Conservation (phyloP, 192 early-diverging fungal species). For the Obelidium mucronatum region DNA sequence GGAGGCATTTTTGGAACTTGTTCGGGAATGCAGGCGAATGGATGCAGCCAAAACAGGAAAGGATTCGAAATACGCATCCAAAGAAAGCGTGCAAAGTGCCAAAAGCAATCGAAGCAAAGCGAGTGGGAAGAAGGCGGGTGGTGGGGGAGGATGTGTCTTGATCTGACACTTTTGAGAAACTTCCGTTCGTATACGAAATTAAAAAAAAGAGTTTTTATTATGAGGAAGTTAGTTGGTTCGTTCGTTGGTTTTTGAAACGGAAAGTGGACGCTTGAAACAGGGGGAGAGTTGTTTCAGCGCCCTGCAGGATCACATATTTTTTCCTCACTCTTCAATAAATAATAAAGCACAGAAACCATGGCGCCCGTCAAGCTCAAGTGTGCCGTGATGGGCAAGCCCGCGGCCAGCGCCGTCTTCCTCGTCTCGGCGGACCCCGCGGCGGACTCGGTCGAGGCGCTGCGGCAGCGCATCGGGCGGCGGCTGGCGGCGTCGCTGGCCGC, state of each 20-base stretch:
- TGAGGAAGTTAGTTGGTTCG: too few relatives aligned
- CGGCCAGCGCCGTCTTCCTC: background rate
- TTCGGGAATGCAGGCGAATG: conserved; percentile 57
- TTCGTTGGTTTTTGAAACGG: too few relatives aligned
- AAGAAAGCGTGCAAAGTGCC: background rate
- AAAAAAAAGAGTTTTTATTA: background rate
- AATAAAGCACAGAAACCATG: background rate
- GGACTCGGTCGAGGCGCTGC: background rate
- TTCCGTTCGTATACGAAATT: background rate
- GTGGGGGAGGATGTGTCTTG: conserved; percentile 10
- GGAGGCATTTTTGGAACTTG: conserved; percentile 61
- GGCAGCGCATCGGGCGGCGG: background rate
- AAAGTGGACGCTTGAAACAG: too few relatives aligned
- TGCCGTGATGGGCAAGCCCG: background rate
- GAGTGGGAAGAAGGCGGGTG: background rate
- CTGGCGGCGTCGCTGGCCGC: background rate
- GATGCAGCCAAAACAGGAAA: background rate
- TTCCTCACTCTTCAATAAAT: background rate
- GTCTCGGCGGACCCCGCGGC: background rate
- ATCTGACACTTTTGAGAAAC: background rate
- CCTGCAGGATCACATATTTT: background rate
- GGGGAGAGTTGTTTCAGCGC: background rate
- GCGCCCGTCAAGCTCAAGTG: background rate
- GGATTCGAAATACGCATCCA: conserved; percentile 18
- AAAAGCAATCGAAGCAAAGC: background rate